Evolutionary conservation across 495 filamentous ascomycete genomes (phyloP).

Genomic region (Patellaria atrata): DNA sequence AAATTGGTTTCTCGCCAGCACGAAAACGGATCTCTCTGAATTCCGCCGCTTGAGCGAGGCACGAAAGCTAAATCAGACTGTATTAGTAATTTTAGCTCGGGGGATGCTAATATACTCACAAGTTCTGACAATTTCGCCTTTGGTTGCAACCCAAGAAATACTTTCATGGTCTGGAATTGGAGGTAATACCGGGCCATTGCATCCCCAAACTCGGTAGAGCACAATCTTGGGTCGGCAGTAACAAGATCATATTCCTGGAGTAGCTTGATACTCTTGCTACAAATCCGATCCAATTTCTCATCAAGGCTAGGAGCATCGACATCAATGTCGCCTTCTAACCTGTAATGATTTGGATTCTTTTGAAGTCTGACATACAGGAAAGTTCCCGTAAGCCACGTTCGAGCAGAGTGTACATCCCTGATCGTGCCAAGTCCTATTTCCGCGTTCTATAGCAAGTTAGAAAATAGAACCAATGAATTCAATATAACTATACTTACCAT

Average conservation of each 20-base stretch:
- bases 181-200: constrained; percentile 93
- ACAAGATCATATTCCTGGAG: constrained; percentile 51
- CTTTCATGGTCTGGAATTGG: constrained; percentile 79
- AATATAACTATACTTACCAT: constrained; percentile 28
- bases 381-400: constrained; percentile 70
- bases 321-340: constrained; percentile 52
- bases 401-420: constrained; percentile 51
- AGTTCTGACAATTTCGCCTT: constrained; percentile 53
- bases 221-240: constrained; percentile 30
- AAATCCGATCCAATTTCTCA: constrained; percentile 65
- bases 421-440: constrained; percentile 83
- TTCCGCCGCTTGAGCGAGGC: constrained; percentile 57
- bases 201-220: constrained; percentile 63
- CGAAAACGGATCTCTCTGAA: constrained; percentile 67
- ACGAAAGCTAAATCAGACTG: constrained; percentile 40
- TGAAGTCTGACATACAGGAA: constrained; percentile 77
- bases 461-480: neutral
- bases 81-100: constrained; percentile 2
- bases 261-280: constrained; percentile 59
- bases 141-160: constrained; percentile 46
- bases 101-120: constrained; percentile 39
- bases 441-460: constrained; percentile 43
- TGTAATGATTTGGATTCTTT: constrained; percentile 68
- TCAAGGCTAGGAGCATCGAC: too few relatives aligned
- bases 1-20: constrained; percentile 55